Evolutionary conservation across 495 filamentous ascomycete genomes (phyloP).

Genomic region (Podospora appendiculata): DNA sequence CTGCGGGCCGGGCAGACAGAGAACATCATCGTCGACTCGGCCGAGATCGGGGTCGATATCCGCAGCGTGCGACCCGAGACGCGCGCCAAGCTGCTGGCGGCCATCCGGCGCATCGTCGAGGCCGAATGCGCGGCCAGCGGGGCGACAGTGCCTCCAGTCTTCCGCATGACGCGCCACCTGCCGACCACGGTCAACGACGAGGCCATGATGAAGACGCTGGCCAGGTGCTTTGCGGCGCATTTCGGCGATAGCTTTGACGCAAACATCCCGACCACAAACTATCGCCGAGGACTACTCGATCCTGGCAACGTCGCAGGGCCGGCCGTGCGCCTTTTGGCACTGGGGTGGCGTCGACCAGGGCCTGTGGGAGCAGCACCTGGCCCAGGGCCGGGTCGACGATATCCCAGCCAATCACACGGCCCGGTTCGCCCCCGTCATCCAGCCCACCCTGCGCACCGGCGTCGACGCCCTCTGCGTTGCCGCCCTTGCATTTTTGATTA

Average conservation of each 20-base stretch:
- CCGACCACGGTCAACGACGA: conserved; percentile 1
- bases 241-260: not conserved
- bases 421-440: not conserved
- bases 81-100: not conserved
- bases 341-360: not conserved
- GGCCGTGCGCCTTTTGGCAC: conserved; percentile 1
- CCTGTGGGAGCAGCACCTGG: no score
- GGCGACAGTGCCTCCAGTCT: not conserved
- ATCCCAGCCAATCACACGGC: conserved; percentile 1
- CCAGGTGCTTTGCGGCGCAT: not conserved
- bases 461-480: not conserved
- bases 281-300: conserved; percentile 2
- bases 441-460: conserved; percentile 1
- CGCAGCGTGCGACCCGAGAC: not conserved
- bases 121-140: not conserved
- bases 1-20: conserved; percentile 42
- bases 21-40: conserved; percentile 46
- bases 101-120: not conserved
- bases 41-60: not conserved
- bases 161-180: not conserved
- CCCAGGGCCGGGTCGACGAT: not conserved
- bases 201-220: not conserved
- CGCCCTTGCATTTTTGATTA: not conserved
- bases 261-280: not conserved
- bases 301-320: not conserved